Conservation (phyloP, 2,329 filamentous ascomycete genomes). For the Ophiosphaerella herpotricha region DNA sequence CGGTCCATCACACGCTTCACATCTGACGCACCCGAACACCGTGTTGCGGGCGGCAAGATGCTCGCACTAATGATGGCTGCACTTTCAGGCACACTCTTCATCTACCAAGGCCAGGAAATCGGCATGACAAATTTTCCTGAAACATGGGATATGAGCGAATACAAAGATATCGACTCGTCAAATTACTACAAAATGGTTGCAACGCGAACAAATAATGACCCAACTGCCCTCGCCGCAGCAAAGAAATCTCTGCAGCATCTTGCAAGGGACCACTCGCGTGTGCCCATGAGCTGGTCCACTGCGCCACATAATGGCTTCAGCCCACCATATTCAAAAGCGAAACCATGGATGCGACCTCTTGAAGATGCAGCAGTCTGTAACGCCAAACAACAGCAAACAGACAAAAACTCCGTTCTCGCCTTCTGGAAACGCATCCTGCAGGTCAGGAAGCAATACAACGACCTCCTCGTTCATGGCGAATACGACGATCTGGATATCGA, state of each 20-base stretch:
- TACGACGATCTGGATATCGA: slow-evolving; percentile 59
- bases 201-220: slow-evolving; percentile 29
- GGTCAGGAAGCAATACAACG: slow-evolving; percentile 60
- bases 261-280: slow-evolving; percentile 68
- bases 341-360: slow-evolving; percentile 66
- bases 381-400: slow-evolving; percentile 56
- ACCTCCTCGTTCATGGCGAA: slow-evolving; percentile 65
- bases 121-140: slow-evolving; percentile 56
- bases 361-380: slow-evolving; percentile 62
- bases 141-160: slow-evolving; percentile 52
- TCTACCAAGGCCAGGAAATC: slow-evolving; percentile 58
- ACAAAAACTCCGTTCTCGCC: slow-evolving; percentile 56
- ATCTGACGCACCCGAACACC: slow-evolving; percentile 53
- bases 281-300: slow-evolving; percentile 69
- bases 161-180: slow-evolving; percentile 59
- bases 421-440: slow-evolving; percentile 65
- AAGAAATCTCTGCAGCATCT: slow-evolving; percentile 62
- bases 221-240: slow-evolving; percentile 50
- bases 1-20: slow-evolving; percentile 55
- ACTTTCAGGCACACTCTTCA: slow-evolving; percentile 55
- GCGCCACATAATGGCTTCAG: slow-evolving; percentile 64
- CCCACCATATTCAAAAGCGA: slow-evolving; percentile 50
- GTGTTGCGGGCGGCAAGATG: slow-evolving; percentile 54
- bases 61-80: slow-evolving; percentile 54
- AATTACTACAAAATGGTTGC: slow-evolving; percentile 55